phyloP scores from a whole-genome alignment of 805 yeast species.

The Lachancea quebecensis region DNA sequence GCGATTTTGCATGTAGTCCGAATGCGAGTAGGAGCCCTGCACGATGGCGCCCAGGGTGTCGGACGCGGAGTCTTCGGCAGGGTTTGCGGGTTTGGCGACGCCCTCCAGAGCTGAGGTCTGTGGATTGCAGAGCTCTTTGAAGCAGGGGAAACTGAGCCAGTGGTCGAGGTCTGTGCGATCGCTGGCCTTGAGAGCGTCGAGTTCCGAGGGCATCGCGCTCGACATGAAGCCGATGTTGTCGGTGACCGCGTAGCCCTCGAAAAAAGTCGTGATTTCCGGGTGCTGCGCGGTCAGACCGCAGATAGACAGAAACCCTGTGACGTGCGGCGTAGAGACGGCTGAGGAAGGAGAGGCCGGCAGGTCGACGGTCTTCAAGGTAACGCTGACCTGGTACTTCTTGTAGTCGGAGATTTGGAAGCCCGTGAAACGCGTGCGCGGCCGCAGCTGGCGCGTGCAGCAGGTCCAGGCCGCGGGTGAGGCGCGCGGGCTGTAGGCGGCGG shows the following conservation, averaged over 20 bases:
- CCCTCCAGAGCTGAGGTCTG: constrained; percentile 9
- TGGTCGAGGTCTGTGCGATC: constrained; percentile 58
- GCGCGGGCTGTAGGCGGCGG: neutral
- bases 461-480: neutral
- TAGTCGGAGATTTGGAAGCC: constrained; percentile 34
- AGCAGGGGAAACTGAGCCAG: constrained; percentile 53
- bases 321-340: constrained; percentile 30
- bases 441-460: constrained; percentile 12
- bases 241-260: constrained; percentile 40
- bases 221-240: constrained; percentile 26
- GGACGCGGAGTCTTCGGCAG: too few species aligned
- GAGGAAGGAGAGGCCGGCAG: constrained; percentile 24
- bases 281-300: constrained; percentile 58
- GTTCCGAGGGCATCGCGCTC: constrained; percentile 20
- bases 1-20: constrained; percentile 35
- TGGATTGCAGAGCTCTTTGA: constrained; percentile 29
- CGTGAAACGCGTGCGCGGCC: constrained; percentile 26
- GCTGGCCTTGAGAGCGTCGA: constrained; percentile 51
- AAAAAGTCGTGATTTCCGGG: constrained; percentile 70
- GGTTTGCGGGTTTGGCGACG: neutral
- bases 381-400: constrained; percentile 43
- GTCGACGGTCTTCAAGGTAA: constrained; percentile 52
- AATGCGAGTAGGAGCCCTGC: constrained; percentile 21
- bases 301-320: constrained; percentile 62
- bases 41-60: constrained; percentile 13